A percentile compares a stretch with the other conserved stretches of the same genome.
Conservation (phyloP, 345 rosid species). For the Arabidopsis arenosa region DNA sequence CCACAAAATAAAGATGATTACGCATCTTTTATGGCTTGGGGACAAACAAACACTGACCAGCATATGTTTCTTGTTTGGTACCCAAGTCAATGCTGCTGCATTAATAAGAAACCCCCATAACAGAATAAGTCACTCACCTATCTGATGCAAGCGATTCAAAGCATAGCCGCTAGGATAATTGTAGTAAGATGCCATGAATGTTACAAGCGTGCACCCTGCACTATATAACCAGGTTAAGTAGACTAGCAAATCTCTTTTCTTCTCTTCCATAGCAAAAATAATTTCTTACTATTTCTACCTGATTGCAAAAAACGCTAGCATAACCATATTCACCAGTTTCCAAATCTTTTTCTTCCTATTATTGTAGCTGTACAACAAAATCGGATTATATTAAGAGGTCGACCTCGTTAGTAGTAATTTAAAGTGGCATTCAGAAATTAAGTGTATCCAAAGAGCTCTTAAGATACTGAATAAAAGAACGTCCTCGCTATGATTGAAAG, state of each 20-base stretch:
- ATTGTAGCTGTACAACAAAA: conserved; percentile 67
- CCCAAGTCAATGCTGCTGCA: conserved; percentile 4
- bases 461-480: conserved; percentile 13
- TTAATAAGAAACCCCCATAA: conserved; percentile 14
- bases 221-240: conserved; percentile 57
- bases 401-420: conserved; percentile 6
- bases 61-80: conserved; percentile 29
- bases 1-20: conserved; percentile 23
- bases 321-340: conserved; percentile 66
- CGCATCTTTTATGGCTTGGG: conserved; percentile 5
- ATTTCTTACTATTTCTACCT: conserved; percentile 56
- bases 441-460: conserved; percentile 8
- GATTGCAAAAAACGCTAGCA: conserved; percentile 67
- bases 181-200: conserved; percentile 85
- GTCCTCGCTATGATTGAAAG: conserved; percentile 24
- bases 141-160: conserved; percentile 72
- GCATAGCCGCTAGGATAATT: conserved; percentile 96
- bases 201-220: conserved; percentile 77
- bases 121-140: conserved; percentile 59
- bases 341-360: conserved; percentile 81
- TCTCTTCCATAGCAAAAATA: conserved; percentile 26
- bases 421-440: conserved; percentile 17
- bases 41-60: conserved; percentile 18
- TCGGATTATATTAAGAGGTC: neutral
- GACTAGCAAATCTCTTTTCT: conserved; percentile 15